Percentiles rank a stretch among this genome's conserved stretches.
Conservation (phyloP, 106 monocot species). For the Dactylorhiza incarnata region DNA sequence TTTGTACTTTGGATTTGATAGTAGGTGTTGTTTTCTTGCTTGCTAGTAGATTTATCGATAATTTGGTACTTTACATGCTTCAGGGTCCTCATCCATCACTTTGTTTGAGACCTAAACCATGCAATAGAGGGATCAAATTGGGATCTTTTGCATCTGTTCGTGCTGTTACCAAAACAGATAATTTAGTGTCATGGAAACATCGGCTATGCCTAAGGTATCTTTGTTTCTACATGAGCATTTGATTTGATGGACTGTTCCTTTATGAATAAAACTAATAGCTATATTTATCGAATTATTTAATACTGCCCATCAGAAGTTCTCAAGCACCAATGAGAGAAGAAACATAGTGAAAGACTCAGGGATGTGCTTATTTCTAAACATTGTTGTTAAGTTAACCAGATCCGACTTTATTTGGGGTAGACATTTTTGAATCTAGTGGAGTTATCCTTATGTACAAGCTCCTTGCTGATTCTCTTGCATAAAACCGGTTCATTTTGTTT, state of each 20-base stretch:
- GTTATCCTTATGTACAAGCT: background rate
- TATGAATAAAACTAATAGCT: background rate
- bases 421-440: background rate
- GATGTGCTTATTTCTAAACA: background rate
- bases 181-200: background rate
- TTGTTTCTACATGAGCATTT: constrained; percentile 9
- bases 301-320: background rate
- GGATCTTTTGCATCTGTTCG: background rate
- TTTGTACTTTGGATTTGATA: background rate
- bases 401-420: background rate
- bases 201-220: constrained; percentile 4
- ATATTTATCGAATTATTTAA: background rate
- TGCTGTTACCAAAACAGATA: background rate
- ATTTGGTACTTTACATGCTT: constrained; percentile 4
- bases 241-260: background rate
- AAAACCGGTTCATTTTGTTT: background rate
- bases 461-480: background rate
- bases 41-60: background rate
- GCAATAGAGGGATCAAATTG: background rate
- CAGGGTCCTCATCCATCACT: background rate
- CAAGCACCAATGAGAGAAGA: background rate
- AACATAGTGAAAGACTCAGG: no score
- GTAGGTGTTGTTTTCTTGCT: background rate
- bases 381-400: background rate
- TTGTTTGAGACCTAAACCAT: background rate